Evolutionary conservation across 805 yeast genomes (phyloP).

Genomic region (Pichia thaimueangensis): DNA sequence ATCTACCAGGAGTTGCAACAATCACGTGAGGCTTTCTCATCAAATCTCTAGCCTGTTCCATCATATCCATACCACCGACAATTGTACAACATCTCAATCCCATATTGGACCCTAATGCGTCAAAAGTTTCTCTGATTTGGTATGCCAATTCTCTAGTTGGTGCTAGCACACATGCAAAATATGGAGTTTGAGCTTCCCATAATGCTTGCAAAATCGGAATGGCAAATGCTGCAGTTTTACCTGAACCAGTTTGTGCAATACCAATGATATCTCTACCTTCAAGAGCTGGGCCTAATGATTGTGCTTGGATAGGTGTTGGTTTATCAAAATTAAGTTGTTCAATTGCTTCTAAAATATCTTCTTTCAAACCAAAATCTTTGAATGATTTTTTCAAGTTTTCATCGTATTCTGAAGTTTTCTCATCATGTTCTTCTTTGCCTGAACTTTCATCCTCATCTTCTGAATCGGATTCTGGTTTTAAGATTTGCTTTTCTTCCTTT

Average conservation of each 20-base stretch:
- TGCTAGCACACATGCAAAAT: conserved; percentile 81
- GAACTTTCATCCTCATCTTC: conserved; percentile 8
- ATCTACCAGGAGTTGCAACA: conserved; percentile 87
- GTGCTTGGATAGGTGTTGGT: conserved; percentile 93
- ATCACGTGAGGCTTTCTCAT: conserved; percentile 91
- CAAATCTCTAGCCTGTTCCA: conserved; percentile 93
- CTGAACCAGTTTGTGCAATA: conserved; percentile 95
- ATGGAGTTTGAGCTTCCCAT: conserved; percentile 84
- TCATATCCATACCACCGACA: conserved; percentile 98
- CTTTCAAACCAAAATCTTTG: conserved; percentile 56
- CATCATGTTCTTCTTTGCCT: conserved; percentile 5
- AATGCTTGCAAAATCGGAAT: conserved; percentile 87
- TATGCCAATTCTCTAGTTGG: conserved; percentile 84
- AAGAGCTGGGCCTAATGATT: conserved; percentile 85
- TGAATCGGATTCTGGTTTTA: conserved; percentile 25
- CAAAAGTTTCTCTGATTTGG: conserved; percentile 90
- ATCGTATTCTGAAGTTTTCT: conserved; percentile 11
- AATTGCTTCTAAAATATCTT: conserved; percentile 76
- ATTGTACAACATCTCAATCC: conserved; percentile 85
- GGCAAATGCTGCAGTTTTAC: conserved; percentile 98
- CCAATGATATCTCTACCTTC: conserved; percentile 93
- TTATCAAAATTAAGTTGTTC: conserved; percentile 62
- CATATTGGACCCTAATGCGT: conserved; percentile 86
- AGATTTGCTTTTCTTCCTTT: conserved; percentile 18
- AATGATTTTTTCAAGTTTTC: conserved; percentile 29